Conservation (phyloP, 257 asterid species). For the Voacanga thouarsii region DNA sequence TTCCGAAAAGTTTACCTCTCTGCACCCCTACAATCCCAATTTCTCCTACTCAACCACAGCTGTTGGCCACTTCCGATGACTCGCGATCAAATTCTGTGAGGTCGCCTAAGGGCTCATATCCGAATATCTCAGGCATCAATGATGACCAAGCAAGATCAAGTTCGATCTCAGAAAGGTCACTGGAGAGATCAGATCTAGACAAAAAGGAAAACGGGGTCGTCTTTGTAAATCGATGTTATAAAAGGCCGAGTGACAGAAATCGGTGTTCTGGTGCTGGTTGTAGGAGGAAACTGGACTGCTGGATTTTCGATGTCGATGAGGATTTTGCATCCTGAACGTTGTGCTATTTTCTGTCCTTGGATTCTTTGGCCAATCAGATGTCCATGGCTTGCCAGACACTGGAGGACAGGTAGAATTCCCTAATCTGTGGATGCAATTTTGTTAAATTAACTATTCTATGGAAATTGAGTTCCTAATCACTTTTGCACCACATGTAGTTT, state of each 20-base stretch:
- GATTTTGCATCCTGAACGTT: slow-evolving; percentile 80
- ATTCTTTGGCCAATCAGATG: slow-evolving; percentile 84
- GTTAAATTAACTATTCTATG: background rate
- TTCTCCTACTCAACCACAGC: slow-evolving; percentile 32
- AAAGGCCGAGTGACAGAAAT: slow-evolving; percentile 56
- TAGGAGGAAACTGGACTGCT: slow-evolving; percentile 60
- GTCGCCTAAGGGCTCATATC: slow-evolving; percentile 41
- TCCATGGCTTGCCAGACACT: slow-evolving; percentile 94
- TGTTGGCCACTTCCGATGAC: slow-evolving; percentile 29
- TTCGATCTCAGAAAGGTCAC: slow-evolving; percentile 24
- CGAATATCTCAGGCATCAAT: slow-evolving; percentile 19
- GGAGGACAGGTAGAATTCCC: slow-evolving; percentile 73
- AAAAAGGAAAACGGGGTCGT: background rate
- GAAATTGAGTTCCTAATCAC: background rate
- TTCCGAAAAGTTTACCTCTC: slow-evolving; percentile 43
- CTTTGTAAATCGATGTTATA: slow-evolving; percentile 28
- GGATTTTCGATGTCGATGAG: slow-evolving; percentile 76
- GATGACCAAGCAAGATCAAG: slow-evolving; percentile 31
- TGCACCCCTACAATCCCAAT: slow-evolving; percentile 42
- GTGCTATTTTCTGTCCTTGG: slow-evolving; percentile 85
- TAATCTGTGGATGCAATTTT: background rate
- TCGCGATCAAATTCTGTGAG: slow-evolving; percentile 18
- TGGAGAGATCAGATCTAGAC: slow-evolving; percentile 41
- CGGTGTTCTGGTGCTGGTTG: slow-evolving; percentile 69
- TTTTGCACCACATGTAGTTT: slow-evolving; percentile 56